Evolutionary conservation across 345 rosid genomes (phyloP).

Genomic region (Sisymbrium altissimum): DNA sequence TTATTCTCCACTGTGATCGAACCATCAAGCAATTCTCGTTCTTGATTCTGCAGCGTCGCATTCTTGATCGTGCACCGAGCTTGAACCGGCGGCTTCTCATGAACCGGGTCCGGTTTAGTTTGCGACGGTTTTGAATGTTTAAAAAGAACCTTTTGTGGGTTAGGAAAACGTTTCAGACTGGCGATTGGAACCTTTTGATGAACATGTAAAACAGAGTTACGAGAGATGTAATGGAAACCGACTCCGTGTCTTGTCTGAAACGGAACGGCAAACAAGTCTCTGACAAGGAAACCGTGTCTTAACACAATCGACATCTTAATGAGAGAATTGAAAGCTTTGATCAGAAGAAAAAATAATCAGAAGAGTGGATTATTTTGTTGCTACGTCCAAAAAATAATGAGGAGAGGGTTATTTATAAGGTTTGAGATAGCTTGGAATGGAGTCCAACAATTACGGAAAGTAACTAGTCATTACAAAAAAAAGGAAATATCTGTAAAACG

Average conservation of each 20-base stretch:
- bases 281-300: background rate
- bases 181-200: background rate
- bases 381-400: too few species aligned
- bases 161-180: too few species aligned
- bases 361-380: too few species aligned
- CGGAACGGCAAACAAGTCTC: background rate
- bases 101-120: background rate
- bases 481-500: too few species aligned
- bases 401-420: too few species aligned
- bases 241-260: slow-evolving; percentile 2
- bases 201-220: background rate
- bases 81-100: too few species aligned
- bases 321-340: background rate
- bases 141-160: too few species aligned
- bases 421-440: too few species aligned
- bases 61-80: background rate
- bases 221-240: background rate
- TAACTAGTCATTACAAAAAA: too few species aligned
- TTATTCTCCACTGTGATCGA: background rate
- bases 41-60: background rate
- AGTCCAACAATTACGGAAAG: too few species aligned
- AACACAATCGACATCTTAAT: background rate
- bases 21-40: background rate
- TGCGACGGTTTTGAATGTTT: background rate
- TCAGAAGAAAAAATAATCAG: background rate